Evolutionary conservation across 2,329 filamentous ascomycete species (phyloP).

Genomic region (Zymoseptoria crescenta): DNA sequence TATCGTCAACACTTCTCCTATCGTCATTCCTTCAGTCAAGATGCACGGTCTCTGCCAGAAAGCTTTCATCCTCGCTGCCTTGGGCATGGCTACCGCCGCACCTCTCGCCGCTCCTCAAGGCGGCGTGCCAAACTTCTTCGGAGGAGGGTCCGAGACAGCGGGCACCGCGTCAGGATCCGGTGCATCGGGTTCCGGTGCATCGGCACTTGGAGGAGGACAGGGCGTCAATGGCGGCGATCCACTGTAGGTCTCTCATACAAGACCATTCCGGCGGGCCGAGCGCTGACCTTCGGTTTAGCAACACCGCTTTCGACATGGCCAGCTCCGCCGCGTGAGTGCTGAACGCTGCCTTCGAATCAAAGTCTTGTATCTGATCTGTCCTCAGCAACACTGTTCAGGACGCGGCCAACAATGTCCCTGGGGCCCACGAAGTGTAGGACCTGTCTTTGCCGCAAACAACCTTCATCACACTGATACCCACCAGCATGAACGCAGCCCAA

Average conservation of each 20-base stretch:
- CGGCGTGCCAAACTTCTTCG: neutral
- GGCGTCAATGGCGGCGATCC: too few relatives aligned
- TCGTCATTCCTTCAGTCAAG: neutral
- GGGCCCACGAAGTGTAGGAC: neutral
- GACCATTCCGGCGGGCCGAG: neutral
- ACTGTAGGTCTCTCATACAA: neutral
- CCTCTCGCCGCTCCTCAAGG: neutral
- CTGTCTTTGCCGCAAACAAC: neutral
- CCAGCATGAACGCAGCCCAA: neutral
- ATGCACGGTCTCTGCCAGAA: neutral
- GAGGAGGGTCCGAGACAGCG: neutral
- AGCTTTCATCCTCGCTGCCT: neutral
- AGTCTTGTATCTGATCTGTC: neutral
- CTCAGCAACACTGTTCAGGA: neutral
- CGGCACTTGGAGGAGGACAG: neutral
- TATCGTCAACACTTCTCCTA: neutral
- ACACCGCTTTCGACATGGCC: neutral
- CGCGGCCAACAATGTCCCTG: neutral
- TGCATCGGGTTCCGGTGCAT: neutral
- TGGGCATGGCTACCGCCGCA: neutral
- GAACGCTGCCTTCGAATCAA: neutral
- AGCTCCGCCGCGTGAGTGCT: neutral
- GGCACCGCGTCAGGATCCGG: neutral
- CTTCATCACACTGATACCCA: neutral
- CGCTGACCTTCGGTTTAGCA: neutral